These are phyloP conservation scores for Podila minutissima DNA, from an alignment of 192 early-diverging fungal genomes.

Conservation along the genomic window DNA sequence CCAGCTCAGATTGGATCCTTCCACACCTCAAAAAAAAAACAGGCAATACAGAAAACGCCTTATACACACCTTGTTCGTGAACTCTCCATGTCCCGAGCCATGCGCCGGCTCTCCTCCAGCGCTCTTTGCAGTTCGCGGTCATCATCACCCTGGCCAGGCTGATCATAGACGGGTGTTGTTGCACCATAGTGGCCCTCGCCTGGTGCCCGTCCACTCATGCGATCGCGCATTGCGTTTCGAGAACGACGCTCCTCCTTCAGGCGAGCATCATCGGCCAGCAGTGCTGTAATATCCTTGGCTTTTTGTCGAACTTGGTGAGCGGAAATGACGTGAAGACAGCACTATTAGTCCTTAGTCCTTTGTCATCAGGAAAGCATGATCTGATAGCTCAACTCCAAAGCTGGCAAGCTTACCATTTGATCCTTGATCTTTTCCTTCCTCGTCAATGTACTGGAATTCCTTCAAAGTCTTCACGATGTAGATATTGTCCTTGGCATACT, in stretches of 20 bases:
- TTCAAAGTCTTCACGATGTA: conserved; percentile 95
- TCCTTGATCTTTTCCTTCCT: conserved; percentile 91
- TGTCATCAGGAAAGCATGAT: neutral
- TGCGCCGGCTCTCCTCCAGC: conserved; percentile 82
- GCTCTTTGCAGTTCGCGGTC: conserved; percentile 85
- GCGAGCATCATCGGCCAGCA: conserved; percentile 81
- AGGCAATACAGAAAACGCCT: neutral
- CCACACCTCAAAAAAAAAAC: no score
- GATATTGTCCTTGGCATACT: conserved; percentile 89
- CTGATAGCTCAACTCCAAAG: neutral
- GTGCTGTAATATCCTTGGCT: conserved; percentile 87
- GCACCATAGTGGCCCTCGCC: conserved; percentile 19
- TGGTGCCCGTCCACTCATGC: conserved; percentile 61
- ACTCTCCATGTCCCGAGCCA: conserved; percentile 52
- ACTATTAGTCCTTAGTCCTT: neutral
- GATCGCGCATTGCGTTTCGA: conserved; percentile 69
- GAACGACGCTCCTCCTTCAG: conserved; percentile 80
- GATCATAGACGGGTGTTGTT: conserved; percentile 48
- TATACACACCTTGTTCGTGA: conserved; percentile 23
- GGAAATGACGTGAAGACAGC: neutral
- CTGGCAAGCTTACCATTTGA: conserved; percentile 70
- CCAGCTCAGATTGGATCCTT: neutral
- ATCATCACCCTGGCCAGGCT: conserved; percentile 69
- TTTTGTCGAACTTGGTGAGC: conserved; percentile 83
- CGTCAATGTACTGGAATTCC: conserved; percentile 97